Conservation (phyloP, 345 rosid genomes). For the Salix caprea region DNA sequence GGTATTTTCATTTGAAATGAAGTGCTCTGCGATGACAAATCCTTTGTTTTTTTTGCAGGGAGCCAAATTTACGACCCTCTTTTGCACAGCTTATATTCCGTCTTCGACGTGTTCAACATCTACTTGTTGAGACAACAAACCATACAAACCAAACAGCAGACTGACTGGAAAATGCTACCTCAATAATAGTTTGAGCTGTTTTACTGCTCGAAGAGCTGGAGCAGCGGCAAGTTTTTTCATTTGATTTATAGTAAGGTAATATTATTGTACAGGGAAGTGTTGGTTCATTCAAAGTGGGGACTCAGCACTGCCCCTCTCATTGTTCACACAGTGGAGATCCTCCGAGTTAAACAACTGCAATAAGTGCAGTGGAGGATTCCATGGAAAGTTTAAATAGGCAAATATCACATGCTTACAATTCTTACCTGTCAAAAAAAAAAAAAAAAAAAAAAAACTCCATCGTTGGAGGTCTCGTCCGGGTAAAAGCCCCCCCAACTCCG, state of each 20-base stretch:
- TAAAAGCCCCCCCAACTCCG: conserved; percentile 23
- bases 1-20: background rate
- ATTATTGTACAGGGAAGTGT: conserved; percentile 40
- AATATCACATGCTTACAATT: background rate
- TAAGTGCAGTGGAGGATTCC: conserved; percentile 44
- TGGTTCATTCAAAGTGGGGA: conserved; percentile 96
- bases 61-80: conserved; percentile 78
- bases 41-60: conserved; percentile 43
- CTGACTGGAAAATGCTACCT: conserved; percentile 19
- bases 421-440: conserved; percentile 20
- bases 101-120: conserved; percentile 52
- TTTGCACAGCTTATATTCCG: conserved; percentile 71
- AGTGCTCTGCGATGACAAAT: background rate
- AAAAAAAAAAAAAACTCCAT: conserved; percentile 2
- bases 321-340: conserved; percentile 33
- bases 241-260: conserved; percentile 30
- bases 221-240: conserved; percentile 24
- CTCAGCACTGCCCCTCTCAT: conserved; percentile 42
- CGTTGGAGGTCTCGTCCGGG: conserved; percentile 37
- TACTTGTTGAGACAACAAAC: conserved; percentile 42
- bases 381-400: conserved; percentile 21
- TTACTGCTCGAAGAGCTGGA: conserved; percentile 66
- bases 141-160: conserved; percentile 20
- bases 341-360: conserved; percentile 35
- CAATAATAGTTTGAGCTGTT: conserved; percentile 32